Percentiles rank a stretch among this genome's conserved stretches.
Evolutionary conservation across 306 rosid genomes (phyloP).

Genomic region (Luffa acutangula): DNA sequence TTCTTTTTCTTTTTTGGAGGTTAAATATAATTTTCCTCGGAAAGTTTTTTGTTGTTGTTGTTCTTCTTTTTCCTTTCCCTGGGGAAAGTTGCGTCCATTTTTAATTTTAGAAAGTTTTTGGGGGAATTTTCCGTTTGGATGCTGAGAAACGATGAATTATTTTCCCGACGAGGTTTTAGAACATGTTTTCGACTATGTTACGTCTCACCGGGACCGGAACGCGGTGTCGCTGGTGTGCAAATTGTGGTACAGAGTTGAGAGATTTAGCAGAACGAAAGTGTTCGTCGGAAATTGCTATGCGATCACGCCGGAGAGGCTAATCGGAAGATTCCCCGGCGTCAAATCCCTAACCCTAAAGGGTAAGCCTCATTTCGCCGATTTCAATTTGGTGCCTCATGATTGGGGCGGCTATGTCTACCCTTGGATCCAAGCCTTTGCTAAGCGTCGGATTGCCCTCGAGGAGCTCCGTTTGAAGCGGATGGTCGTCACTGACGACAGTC

Average conservation of each 20-base stretch:
- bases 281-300: slow-evolving; percentile 89
- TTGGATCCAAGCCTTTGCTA: slow-evolving; percentile 73
- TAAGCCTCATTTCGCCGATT: slow-evolving; percentile 95
- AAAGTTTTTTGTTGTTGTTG: background rate
- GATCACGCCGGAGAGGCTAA: slow-evolving; percentile 60
- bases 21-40: slow-evolving; percentile 7
- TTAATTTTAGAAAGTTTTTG: slow-evolving; percentile 1
- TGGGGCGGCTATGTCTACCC: slow-evolving; percentile 80
- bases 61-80: background rate
- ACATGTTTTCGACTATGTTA: slow-evolving; percentile 63
- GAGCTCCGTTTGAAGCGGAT: slow-evolving; percentile 87
- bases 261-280: slow-evolving; percentile 52
- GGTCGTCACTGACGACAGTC: slow-evolving; percentile 77
- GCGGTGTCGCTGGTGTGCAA: slow-evolving; percentile 77
- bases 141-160: slow-evolving; percentile 53
- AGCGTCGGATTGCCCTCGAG: slow-evolving; percentile 38
- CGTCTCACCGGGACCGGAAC: slow-evolving; percentile 72
- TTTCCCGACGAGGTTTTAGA: slow-evolving; percentile 93
- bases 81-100: background rate
- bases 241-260: slow-evolving; percentile 72
- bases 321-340: slow-evolving; percentile 53
- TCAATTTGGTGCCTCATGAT: slow-evolving; percentile 73
- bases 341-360: slow-evolving; percentile 76
- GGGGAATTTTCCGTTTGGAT: slow-evolving; percentile 13
- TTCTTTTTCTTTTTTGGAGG: background rate